Evolutionary conservation across 768 basidiomycete species (phyloP), one percentile per base, ranked within the genome.

Genomic region (Mrakia hoshinonis): DNA sequence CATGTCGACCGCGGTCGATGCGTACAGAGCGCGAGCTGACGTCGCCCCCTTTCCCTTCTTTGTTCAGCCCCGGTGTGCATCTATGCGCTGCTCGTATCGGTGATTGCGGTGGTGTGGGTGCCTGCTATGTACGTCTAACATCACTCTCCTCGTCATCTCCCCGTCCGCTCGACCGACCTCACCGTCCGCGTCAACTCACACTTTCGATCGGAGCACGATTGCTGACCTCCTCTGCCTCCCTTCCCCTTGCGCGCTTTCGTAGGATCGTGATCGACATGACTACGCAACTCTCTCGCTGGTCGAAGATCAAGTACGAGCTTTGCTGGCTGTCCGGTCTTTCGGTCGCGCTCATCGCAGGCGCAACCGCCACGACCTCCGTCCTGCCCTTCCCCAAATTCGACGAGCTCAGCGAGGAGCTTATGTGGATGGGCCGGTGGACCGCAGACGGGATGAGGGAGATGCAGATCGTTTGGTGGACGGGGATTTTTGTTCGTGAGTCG

Each of bases 221-320:
- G n/a, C 43, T 15, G 7, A 6, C 43, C 43, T 15, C 43, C 43
- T 15, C 43, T 15, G 7, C 43, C 43, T 15, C 43, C 43, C 43
- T 43, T 43, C 43, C 43, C 43, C 43, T 43, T 43, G 7, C 15
- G 43, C 43, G 7, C 43, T 38, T 22, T 38, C 31, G 1, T 15
- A 60, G 58, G 58, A 29, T 60, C 58, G 34, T 60, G 29, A 36
- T 36, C 58, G 58, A 60, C 58, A 20, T 60, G 31, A 60, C 58
- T 7, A 60, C 58, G 13, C 58, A 60, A 22, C 15, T 5, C 29
- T 60, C 58, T 12, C 12, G 31, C 13, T 15, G 31, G 13, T 60
- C 58, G 9, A 60, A 60, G 58, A 60, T 60, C 58, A 60, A 60
- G 58, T 34, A 34, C 34, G 58, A 60, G 10, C 58, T 60, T 34